Base-by-base conservation (phyloP, 805 yeast genomes). In the Blastobotrys terrestris region DNA sequence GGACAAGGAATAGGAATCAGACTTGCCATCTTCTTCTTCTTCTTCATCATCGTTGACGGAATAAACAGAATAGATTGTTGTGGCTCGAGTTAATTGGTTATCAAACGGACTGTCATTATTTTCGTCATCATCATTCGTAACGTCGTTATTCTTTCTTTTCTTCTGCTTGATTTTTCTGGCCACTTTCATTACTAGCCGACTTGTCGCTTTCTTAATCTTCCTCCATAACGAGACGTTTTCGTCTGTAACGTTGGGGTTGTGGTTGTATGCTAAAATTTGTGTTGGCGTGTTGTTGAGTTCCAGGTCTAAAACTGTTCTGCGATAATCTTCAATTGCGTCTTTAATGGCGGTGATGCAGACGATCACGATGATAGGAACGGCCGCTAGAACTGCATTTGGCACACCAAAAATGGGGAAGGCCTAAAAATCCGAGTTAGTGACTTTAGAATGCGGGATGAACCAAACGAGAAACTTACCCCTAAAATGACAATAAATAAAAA, bases 341-440 rank as follows among this genome's bases (percentile, higher is more conserved):
- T 85, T 85, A 55, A 83, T 66, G 18, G 87, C 91, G 1, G 95
- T 87, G 55, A 87, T 73, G 53, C 75, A 73, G 20, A 86, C 88
- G 71, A 86, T 86, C 48, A 85, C 91, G 63, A 86, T 84, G 62
- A 86, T 78, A 2, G 95, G 95, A 26, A 85, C 91, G 2, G 92
- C 88, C 16, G 86, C 86, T 65, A 87, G 70, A 0, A 81, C 92
- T 0, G 95, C 90, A 53, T 72, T 74, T 35, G 79, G 75, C 31
- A 85, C 91, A 31, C 95, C 95, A 66, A 86, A 86, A 49, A 86
- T 81, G 57, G 83, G 78, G 66, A 84, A 84, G 26, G 79, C 77
- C 60, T 60, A 44, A 7, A 16, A 6, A 4, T 3, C 44, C 44
- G 31, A 31, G 47, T 21, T 7, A 31, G 19, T 7, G 40, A 21